Percentiles rank a stretch among this genome's conserved stretches.
Conservation (phyloP, 2,329 filamentous ascomycete genomes). For the Didymella pomorum region DNA sequence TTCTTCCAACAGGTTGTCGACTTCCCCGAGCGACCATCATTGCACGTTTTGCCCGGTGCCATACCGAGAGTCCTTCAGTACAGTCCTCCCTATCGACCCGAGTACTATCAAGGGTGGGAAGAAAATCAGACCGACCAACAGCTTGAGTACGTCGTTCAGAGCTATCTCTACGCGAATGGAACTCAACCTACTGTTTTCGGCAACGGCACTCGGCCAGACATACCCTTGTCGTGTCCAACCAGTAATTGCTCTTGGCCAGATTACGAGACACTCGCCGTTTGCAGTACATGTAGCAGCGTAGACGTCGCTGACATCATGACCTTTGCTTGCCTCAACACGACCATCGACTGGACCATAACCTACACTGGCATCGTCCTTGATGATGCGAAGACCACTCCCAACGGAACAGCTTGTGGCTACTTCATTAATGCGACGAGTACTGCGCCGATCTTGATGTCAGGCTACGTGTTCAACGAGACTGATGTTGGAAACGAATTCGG, state of each 20-base stretch:
- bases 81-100: not conserved
- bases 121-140: no score
- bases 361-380: no score
- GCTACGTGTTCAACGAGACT: conserved; percentile 17
- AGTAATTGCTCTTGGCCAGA: conserved; percentile 43
- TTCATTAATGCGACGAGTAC: conserved; percentile 34
- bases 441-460: conserved; percentile 27
- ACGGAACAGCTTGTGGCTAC: conserved; percentile 35
- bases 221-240: conserved; percentile 39
- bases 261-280: conserved; percentile 38
- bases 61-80: conserved; percentile 27
- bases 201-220: conserved; percentile 35
- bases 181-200: conserved; percentile 31
- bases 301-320: conserved; percentile 22
- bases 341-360: conserved; percentile 28
- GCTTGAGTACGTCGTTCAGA: not conserved
- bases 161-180: conserved; percentile 31
- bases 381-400: conserved; percentile 22
- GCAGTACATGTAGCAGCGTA: conserved; percentile 28
- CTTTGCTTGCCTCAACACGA: conserved; percentile 18
- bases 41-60: not conserved
- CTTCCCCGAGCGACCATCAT: conserved; percentile 33
- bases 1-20: conserved; percentile 46
- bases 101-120: no score
- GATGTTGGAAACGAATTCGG: no score